Evolutionary conservation across 2,329 filamentous ascomycete species (phyloP).

Genomic region (Gremmenia infestans): DNA sequence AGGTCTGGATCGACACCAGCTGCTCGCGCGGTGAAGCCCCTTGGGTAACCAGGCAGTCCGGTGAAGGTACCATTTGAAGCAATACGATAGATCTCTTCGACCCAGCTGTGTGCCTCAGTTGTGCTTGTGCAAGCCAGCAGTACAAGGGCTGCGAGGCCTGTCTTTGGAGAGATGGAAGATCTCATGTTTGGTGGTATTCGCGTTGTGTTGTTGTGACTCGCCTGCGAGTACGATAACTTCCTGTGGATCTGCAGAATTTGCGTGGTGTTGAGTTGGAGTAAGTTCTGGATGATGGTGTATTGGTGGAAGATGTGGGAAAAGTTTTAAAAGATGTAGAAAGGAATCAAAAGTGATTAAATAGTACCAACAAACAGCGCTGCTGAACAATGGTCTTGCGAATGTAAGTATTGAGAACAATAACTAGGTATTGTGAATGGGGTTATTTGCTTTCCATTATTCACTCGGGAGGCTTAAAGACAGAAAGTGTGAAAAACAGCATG

Average conservation of each 20-base stretch:
- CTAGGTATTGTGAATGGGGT: slow-evolving; percentile 12
- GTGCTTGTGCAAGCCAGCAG: slow-evolving; percentile 15
- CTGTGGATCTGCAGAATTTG: neutral
- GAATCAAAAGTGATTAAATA: slow-evolving; percentile 4
- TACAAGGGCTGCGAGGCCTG: slow-evolving; percentile 11
- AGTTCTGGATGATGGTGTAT: neutral
- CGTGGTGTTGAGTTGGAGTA: neutral
- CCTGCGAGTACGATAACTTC: slow-evolving; percentile 13
- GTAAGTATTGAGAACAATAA: slow-evolving; percentile 17
- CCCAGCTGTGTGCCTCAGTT: slow-evolving; percentile 69
- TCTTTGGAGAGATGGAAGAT: slow-evolving; percentile 3
- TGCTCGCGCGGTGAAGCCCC: slow-evolving; percentile 60
- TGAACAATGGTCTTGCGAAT: slow-evolving; percentile 13
- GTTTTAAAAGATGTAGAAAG: neutral
- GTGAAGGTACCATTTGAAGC: slow-evolving; percentile 68
- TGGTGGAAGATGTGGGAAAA: neutral
- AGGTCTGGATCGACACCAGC: slow-evolving; percentile 55
- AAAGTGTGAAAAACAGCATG: neutral
- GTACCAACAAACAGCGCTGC: slow-evolving; percentile 7
- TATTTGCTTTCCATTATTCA: slow-evolving; percentile 20
- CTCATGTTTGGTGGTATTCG: slow-evolving; percentile 15
- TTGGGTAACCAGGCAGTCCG: slow-evolving; percentile 67
- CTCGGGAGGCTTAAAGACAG: slow-evolving; percentile 1
- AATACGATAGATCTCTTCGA: slow-evolving; percentile 70
- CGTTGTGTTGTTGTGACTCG: slow-evolving; percentile 11